Evolutionary conservation across 148 eudicot species (phyloP).

Genomic region (Euryodendron excelsum): DNA sequence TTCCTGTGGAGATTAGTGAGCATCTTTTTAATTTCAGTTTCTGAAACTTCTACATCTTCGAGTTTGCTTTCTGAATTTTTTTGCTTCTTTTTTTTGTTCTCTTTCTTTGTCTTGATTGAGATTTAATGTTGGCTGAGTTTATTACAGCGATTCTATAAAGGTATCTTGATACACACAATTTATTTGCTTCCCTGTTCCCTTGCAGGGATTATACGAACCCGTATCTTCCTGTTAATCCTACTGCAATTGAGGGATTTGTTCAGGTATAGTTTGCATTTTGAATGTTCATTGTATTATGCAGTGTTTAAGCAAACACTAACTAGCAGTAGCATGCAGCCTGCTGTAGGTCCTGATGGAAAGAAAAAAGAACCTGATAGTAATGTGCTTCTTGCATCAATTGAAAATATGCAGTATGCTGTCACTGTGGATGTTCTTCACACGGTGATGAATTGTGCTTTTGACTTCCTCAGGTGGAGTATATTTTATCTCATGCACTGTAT

Average conservation of each 20-base stretch:
- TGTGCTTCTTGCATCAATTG: conserved; percentile 77
- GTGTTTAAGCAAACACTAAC: conserved; percentile 16
- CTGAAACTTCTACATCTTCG: background rate
- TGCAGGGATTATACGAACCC: conserved; percentile 90
- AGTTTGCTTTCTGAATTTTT: background rate
- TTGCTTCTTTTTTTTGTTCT: no score
- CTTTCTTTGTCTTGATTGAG: background rate
- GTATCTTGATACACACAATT: background rate
- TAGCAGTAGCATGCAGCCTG: conserved; percentile 34
- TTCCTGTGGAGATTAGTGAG: background rate
- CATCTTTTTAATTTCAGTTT: background rate
- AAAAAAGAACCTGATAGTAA: conserved; percentile 64
- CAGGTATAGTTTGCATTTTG: conserved; percentile 42
- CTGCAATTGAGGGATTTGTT: conserved; percentile 67
- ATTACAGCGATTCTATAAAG: background rate
- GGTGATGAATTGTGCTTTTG: conserved; percentile 31
- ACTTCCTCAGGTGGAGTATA: background rate
- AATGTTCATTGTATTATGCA: background rate
- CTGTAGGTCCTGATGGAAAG: conserved; percentile 69
- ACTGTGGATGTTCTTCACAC: conserved; percentile 73
- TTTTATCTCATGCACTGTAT: background rate
- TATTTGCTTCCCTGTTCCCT: conserved; percentile 14
- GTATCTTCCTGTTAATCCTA: conserved; percentile 72
- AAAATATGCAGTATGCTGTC: conserved; percentile 80
- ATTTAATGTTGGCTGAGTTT: background rate